Base-by-base conservation (phyloP, 2,329 filamentous ascomycete species). In the Diaporthe velutina region DNA sequence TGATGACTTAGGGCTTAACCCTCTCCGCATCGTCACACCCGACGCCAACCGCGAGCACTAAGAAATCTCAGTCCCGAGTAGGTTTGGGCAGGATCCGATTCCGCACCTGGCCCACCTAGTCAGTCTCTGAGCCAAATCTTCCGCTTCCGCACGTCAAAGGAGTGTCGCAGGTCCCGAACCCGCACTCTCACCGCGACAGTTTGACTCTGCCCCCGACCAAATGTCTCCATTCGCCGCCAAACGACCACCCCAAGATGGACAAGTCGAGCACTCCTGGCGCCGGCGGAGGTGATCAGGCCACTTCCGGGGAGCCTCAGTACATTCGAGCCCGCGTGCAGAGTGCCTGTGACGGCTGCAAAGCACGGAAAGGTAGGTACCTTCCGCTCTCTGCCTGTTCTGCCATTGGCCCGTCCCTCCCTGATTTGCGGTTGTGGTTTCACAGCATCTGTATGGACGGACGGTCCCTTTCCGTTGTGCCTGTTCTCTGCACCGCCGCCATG, bases 271-370 rank as follows among this genome's bases (percentile, higher is more conserved):
- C 48, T 54, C 64, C 64, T 40, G 64, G 64, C 64, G n/a, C 64
- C 64, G 33, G 33, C n/a, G 64, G 64, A 68, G 64, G 64, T 54
- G 73, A 74, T 35, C 58, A 74, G 68, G 35, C 30, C 50, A 45
- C 35, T n/a, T 57, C 52, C 58, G 67, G 70, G 38, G 74, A 73
- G 64, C 28, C 70, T 48, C 67, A 75, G 33, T 58, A 73, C 50
- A 77, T 80, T 64, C 82, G 83, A 57, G 78, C 78, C 19, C 88
- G 88, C 75, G 86, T 89, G 57, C 83, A 86, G 73, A 89, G 89
- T 76, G 88, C 88, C 57, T 90, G 88, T 80, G 88, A 90, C 76
- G 84, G 84, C 3, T 90, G 88, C 82, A 90, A 90, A 77, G 83
- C 85, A 15, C 85, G 87, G 72, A 90, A 90, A 83, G 83, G 81